These are phyloP conservation scores for Halophytophthora batemanensis DNA, from an alignment of 352 stramenopile genomes.

Conservation along the genomic window DNA sequence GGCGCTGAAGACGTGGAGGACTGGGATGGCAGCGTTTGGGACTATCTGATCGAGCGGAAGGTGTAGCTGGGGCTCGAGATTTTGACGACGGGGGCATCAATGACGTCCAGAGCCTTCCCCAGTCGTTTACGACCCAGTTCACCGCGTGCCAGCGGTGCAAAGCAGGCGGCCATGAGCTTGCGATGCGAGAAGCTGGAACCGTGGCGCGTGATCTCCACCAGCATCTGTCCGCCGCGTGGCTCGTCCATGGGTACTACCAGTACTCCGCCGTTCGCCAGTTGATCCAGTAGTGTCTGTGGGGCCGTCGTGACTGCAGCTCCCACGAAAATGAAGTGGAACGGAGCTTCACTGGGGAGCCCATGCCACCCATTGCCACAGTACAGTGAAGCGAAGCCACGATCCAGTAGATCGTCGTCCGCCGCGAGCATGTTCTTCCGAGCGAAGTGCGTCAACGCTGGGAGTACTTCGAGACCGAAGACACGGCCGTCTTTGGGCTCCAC, in stretches of 20 bases:
- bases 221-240: conserved; percentile 53
- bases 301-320: conserved; percentile 90
- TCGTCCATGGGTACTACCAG: conserved; percentile 92
- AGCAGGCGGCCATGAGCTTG: conserved; percentile 69
- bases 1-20: background rate
- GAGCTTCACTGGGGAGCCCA: conserved; percentile 82
- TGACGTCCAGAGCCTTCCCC: background rate
- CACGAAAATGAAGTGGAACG: conserved; percentile 97
- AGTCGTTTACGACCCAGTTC: no score
- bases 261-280: conserved; percentile 82
- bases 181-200: conserved; percentile 39
- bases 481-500: conserved; percentile 29
- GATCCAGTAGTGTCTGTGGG: conserved; percentile 84
- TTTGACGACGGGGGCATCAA: conserved; percentile 4
- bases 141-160: conserved; percentile 74
- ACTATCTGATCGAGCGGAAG: conserved; percentile 18
- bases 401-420: conserved; percentile 79
- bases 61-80: conserved; percentile 7
- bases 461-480: conserved; percentile 92
- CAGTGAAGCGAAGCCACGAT: conserved; percentile 47
- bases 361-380: conserved; percentile 89
- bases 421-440: conserved; percentile 79
- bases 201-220: conserved; percentile 75
- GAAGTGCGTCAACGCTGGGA: conserved; percentile 82
- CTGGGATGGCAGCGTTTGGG: background rate